Evolutionary conservation across 768 basidiomycete species (phyloP), one percentile per base, ranked within the genome.

Genomic region (Russula compacta): DNA sequence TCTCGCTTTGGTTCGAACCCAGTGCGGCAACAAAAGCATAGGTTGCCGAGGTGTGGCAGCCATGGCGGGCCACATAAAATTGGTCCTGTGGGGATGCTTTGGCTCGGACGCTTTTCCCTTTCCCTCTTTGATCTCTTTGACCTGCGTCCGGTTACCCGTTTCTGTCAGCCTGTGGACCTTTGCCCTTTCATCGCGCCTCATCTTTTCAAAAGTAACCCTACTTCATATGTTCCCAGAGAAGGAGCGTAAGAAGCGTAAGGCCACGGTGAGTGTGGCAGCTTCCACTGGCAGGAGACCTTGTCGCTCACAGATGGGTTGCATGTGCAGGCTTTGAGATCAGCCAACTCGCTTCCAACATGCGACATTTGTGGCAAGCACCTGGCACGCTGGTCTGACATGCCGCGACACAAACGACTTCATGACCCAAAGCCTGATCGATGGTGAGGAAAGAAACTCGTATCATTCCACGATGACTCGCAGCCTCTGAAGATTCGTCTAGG

Each of bases 361-460:
- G 54, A 58, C 36, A 12, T 67, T 15, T 69, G 68, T 58, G 61
- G 56, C 49, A 63, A 58, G 35, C 55, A 50, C 14, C 32, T 69
- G 24, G 61, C 63, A 48, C 68, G 68, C 7, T 52, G 59, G 29
- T 60, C 62, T 33, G 68, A 69, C 49, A 57, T 69, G 42, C 52
- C 66, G 19, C 68, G 68, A 11, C 68, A 69, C 58, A 69, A 69
- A 58, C 60, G 59, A 48, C 50, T 60, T 19, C 68, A 69, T 43
- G 53, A 61, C 19, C 51, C 61, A 39, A 44, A 61, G 7, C 66
- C 65, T 24, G 60, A 64, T 46, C 49, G 60, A 24, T 61, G 60
- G 60, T 61, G 21, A 57, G 60, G 38, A 46, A 47, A 8, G 24
- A 40, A 39, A 55, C 4, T 17, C 6, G 4, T 10, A 65, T 64